Evolutionary conservation across 768 basidiomycete species (phyloP).

Genomic region (Amanita thiersii): DNA sequence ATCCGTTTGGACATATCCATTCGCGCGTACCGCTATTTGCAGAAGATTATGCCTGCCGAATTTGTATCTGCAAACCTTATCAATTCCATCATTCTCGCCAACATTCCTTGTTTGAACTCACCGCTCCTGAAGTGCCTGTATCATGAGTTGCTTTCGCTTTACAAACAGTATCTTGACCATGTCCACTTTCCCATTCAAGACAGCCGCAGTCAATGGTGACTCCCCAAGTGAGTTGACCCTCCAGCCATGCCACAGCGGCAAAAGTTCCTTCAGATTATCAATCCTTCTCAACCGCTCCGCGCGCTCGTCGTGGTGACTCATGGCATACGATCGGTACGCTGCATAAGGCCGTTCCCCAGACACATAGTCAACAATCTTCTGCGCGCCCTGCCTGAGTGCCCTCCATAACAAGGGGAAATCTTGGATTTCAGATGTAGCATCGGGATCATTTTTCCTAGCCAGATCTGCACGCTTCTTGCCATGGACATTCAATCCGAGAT

Average conservation of each 20-base stretch:
- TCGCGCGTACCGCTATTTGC: slow-evolving; percentile 28
- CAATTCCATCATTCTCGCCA: background rate
- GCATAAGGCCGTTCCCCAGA: slow-evolving; percentile 33
- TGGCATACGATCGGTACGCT: slow-evolving; percentile 43
- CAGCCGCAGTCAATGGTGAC: slow-evolving; percentile 40
- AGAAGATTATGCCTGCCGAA: slow-evolving; percentile 38
- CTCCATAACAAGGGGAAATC: slow-evolving; percentile 31
- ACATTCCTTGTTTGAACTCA: slow-evolving; percentile 17
- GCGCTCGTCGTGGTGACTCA: slow-evolving; percentile 29
- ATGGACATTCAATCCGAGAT: slow-evolving; percentile 54
- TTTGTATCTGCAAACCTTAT: slow-evolving; percentile 35
- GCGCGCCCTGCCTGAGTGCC: slow-evolving; percentile 25
- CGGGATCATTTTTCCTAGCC: slow-evolving; percentile 41
- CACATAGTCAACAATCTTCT: slow-evolving; percentile 38
- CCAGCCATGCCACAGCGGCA: slow-evolving; percentile 50
- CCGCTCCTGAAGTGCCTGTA: slow-evolving; percentile 33
- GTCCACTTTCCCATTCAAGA: slow-evolving; percentile 27
- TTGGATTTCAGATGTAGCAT: slow-evolving; percentile 18
- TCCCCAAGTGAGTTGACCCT: slow-evolving; percentile 37
- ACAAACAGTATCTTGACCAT: slow-evolving; percentile 36
- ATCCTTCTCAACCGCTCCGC: slow-evolving; percentile 35
- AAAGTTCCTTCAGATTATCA: slow-evolving; percentile 26
- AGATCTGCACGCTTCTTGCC: slow-evolving; percentile 56
- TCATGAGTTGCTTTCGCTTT: slow-evolving; percentile 33
- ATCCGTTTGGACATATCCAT: slow-evolving; percentile 15